These are phyloP conservation scores for Phytophthora megakarya DNA, from an alignment of 352 stramenopile species.

Conservation along the genomic window DNA sequence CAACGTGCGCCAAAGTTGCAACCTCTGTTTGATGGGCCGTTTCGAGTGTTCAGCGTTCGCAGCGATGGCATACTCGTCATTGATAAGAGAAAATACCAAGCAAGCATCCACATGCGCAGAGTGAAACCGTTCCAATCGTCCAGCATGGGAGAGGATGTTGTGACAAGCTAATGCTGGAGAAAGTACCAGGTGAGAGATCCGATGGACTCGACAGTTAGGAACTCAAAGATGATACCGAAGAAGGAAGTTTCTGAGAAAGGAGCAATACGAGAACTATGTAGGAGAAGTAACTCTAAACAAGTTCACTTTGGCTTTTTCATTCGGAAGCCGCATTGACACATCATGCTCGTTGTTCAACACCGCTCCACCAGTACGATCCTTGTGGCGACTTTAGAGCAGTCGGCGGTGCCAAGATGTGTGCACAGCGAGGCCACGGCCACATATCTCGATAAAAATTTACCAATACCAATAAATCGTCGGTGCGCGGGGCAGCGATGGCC, in stretches of 20 bases:
- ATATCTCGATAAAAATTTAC: slow-evolving; percentile 8
- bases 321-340: no score
- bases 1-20: neutral
- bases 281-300: no score
- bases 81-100: neutral
- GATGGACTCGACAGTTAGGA: no score
- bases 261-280: no score
- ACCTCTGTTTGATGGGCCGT: neutral
- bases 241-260: no score
- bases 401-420: neutral
- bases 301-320: no score
- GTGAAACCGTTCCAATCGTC: neutral
- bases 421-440: slow-evolving; percentile 2
- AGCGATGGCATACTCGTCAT: slow-evolving; percentile 4
- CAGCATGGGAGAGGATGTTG: slow-evolving; percentile 12
- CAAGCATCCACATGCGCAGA: neutral
- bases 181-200: no score
- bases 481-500: neutral
- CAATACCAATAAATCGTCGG: neutral
- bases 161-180: slow-evolving; percentile 8
- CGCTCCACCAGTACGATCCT: neutral
- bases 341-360: no score
- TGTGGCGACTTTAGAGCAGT: neutral
- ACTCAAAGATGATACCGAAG: no score
- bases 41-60: neutral